Evolutionary conservation across 2,329 filamentous ascomycete species (phyloP), one percentile per base, ranked within the genome.

Genomic region (Fusarium sp.): DNA sequence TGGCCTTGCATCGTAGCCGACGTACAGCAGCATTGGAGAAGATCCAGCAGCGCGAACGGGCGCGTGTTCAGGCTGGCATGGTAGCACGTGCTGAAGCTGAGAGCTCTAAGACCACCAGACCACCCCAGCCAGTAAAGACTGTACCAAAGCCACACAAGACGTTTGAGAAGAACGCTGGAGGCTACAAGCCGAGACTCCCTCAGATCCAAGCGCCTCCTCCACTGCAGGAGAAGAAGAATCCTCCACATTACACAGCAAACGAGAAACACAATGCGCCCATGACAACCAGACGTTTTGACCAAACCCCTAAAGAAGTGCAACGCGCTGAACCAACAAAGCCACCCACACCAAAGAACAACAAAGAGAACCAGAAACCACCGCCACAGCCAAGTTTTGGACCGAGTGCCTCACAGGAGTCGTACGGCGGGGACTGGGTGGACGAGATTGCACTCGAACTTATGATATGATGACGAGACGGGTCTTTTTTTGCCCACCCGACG

Each of bases 361-460:
- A 78, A 31, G 80, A 82, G 29, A 79, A 82, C 33, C 80, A 79
- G 29, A 47, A 66, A 0, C 60, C 64, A 2, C 76, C 70, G 14
- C 40, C 40, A 6, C 61, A 60, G 9, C 42, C 65, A 31, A 25
- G 50, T 20, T 66, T 66, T 31, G 65, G 42, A 20, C 68, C 65
- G n/a, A 77, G 66, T 38, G 78, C 76, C 13, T 84, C 82, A 11
- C 83, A 84, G 64, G 83, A 84, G 74, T 78, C 82, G 1, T 84
- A 84, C 20, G 83, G 82, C 7, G 83, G 83, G 4, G 81, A 77
- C 13, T 84, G 83, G 83, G 71, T 84, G 6, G 83, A 84, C 29
- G 82, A 84, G 20, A 69, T 82, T n/a, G 81, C 78, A 1, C 65
- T 78, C 6, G 82, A 83, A 29, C 58, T 83, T 5, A 77, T 79